Evolutionary conservation across 169 alveolate genomes (phyloP), one percentile per base, ranked within the genome.

Genomic region (Theileria parva): DNA sequence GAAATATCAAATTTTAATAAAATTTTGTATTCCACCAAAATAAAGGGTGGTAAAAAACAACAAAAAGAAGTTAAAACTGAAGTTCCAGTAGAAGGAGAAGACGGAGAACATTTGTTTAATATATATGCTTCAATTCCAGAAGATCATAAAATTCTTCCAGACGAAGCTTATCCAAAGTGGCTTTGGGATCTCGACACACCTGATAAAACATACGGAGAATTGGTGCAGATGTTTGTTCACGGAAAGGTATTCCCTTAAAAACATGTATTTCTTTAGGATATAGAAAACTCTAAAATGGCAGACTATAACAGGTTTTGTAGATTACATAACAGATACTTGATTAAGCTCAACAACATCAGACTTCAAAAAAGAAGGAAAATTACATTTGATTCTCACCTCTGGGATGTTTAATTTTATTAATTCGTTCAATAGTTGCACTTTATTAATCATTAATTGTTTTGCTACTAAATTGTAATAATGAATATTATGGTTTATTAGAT

Each of bases 141-240:
- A 61, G 94, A 90, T 64, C 94, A 90, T 74, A 84, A 65, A 17
- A 67, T 90, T 28, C 78, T 90, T 60, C 94, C 94, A 8, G 94
- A 90, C 60, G 80, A 86, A 66, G 91, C 91, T 19, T 90, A 90
- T 65, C 94, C 94, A 21, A 76, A 78, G 37, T 90, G 94, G 94
- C 71, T 90, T 34, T 90, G 94, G 94, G 76, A 87, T 15, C 86
- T 90, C 13, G 92, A 86, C 80, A 86, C 86, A 53, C 92, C 92
- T n/a, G 87, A 86, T 77, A 90, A 86, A 75, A 75, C 91, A 28
- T 90, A 90, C 76, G 94, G 94, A n/a, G 93, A 90, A 63, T 87
- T 90, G 39, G 80, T 89, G 39, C 78, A 80, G 55, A 90, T 90
- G 94, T 90, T 90, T 37, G 86, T 90, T 28, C 81, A 90, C 34